phyloP scores from a whole-genome alignment of 2,329 filamentous ascomycete species.

The Pezicula radicicola region DNA sequence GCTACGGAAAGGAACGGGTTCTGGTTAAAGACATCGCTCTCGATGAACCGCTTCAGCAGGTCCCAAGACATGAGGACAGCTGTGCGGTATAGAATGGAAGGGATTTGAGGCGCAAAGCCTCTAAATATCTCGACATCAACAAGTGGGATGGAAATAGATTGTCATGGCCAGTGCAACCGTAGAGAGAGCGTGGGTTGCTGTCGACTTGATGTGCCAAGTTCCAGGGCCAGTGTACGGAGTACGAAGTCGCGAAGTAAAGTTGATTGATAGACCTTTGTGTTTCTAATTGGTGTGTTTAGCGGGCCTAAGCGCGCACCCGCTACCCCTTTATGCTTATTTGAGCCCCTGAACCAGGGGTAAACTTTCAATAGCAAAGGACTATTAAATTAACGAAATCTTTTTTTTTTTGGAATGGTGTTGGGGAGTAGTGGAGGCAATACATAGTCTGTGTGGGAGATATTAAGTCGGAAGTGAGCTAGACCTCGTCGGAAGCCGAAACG shows the following conservation, averaged over 20 bases:
- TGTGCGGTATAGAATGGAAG: conserved; percentile 11
- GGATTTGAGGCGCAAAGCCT: conserved; percentile 28
- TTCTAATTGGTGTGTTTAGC: background rate
- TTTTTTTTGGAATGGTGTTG: too few species aligned
- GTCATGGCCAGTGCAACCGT: conserved; percentile 21
- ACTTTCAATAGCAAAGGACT: too few species aligned
- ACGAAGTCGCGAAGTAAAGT: too few species aligned
- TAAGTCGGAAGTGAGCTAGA: too few species aligned
- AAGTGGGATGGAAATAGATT: conserved; percentile 8
- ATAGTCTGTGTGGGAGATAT: too few species aligned
- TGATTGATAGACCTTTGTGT: background rate
- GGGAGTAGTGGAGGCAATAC: too few species aligned
- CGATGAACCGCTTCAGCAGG: conserved; percentile 84
- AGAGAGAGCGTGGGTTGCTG: conserved; percentile 5
- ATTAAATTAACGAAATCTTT: too few species aligned
- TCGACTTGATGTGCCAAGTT: background rate
- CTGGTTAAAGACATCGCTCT: conserved; percentile 91
- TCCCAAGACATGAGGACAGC: conserved; percentile 69
- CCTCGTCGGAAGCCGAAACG: too few species aligned
- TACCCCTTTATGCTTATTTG: conserved; percentile 2
- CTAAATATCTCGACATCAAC: conserved; percentile 30
- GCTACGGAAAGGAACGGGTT: conserved; percentile 86
- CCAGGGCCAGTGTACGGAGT: too few species aligned
- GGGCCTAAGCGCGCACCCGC: background rate
- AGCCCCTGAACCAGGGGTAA: background rate